phyloP scores from a whole-genome alignment of 192 early-diverging fungal species.

The Chytriomyces sp. region DNA sequence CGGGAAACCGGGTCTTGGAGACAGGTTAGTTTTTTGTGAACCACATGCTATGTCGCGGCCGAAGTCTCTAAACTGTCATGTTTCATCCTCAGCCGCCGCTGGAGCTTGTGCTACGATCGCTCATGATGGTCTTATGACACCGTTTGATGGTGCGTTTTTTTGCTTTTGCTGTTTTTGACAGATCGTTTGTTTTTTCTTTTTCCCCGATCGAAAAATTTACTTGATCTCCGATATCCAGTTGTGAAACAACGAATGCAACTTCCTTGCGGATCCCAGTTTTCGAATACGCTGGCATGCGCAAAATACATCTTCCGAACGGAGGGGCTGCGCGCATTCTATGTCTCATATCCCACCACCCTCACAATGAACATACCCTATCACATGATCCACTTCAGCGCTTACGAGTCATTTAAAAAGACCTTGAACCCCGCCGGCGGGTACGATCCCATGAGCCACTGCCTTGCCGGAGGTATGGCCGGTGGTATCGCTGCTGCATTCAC shows the following conservation, averaged over 20 bases:
- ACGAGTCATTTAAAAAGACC: slow-evolving; percentile 84
- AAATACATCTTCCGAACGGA: slow-evolving; percentile 71
- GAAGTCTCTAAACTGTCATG: not conserved
- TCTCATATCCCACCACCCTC: slow-evolving; percentile 93
- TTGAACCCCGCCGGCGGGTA: slow-evolving; percentile 83
- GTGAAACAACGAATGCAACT: slow-evolving; percentile 97
- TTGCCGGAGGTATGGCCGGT: slow-evolving; percentile 87
- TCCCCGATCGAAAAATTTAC: not conserved
- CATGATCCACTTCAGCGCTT: slow-evolving; percentile 89
- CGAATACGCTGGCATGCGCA: slow-evolving; percentile 74
- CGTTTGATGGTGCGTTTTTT: slow-evolving; percentile 71
- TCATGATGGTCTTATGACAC: slow-evolving; percentile 92
- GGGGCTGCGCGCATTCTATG: slow-evolving; percentile 85
- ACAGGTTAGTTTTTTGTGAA: slow-evolving; percentile 51
- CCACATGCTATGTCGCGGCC: not conserved
- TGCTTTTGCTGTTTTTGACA: slow-evolving; percentile 52
- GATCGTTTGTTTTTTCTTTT: not conserved
- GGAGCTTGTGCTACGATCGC: slow-evolving; percentile 88
- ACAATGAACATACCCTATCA: slow-evolving; percentile 96
- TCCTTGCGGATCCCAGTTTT: slow-evolving; percentile 67
- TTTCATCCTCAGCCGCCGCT: slow-evolving; percentile 63
- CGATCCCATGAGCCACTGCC: slow-evolving; percentile 84
- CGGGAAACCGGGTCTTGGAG: slow-evolving; percentile 63
- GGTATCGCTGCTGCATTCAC: slow-evolving; percentile 85
- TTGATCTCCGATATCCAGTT: slow-evolving; percentile 45